Conservation (phyloP, 2,329 filamentous ascomycete species). For the Lasiodiplodia hormozganensis region DNA sequence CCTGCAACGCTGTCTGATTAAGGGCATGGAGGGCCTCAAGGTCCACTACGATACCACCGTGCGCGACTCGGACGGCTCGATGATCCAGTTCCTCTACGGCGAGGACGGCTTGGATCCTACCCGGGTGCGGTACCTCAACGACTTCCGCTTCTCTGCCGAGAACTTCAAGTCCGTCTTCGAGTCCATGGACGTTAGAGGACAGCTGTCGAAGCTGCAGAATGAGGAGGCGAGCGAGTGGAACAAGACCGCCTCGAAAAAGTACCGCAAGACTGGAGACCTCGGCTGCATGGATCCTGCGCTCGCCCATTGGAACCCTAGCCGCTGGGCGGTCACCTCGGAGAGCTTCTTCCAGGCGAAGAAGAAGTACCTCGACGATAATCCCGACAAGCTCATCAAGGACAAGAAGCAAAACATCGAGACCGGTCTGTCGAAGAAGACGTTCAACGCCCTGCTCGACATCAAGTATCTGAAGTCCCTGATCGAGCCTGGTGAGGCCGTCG, state of each 20-base stretch:
- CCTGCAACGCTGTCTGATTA: slow-evolving; percentile 94
- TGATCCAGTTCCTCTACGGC: slow-evolving; percentile 95
- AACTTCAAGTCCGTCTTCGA: slow-evolving; percentile 84
- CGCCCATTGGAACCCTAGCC: slow-evolving; percentile 75
- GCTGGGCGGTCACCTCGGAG: slow-evolving; percentile 87
- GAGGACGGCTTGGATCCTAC: slow-evolving; percentile 95
- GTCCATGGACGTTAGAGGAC: slow-evolving; percentile 71
- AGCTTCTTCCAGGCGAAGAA: slow-evolving; percentile 76
- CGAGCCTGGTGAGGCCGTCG: slow-evolving; percentile 94
- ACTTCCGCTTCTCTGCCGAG: slow-evolving; percentile 88
- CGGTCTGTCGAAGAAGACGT: slow-evolving; percentile 69
- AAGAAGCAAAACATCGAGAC: slow-evolving; percentile 62
- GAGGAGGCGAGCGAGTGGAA: slow-evolving; percentile 70
- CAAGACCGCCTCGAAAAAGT: slow-evolving; percentile 76
- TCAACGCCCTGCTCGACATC: slow-evolving; percentile 83
- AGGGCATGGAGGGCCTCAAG: slow-evolving; percentile 94
- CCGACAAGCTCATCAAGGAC: slow-evolving; percentile 64
- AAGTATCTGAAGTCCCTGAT: slow-evolving; percentile 93
- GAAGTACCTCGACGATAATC: slow-evolving; percentile 80
- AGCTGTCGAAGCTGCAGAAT: slow-evolving; percentile 63
- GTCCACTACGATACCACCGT: slow-evolving; percentile 95
- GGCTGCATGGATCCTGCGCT: slow-evolving; percentile 78
- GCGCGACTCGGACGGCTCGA: slow-evolving; percentile 87
- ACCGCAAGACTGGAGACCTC: slow-evolving; percentile 73
- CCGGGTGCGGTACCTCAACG: slow-evolving; percentile 87